Evolutionary conservation across 2,329 filamentous ascomycete species (phyloP), one percentile per base, ranked within the genome.

Genomic region (Phaeosphaeriaceae sp.): DNA sequence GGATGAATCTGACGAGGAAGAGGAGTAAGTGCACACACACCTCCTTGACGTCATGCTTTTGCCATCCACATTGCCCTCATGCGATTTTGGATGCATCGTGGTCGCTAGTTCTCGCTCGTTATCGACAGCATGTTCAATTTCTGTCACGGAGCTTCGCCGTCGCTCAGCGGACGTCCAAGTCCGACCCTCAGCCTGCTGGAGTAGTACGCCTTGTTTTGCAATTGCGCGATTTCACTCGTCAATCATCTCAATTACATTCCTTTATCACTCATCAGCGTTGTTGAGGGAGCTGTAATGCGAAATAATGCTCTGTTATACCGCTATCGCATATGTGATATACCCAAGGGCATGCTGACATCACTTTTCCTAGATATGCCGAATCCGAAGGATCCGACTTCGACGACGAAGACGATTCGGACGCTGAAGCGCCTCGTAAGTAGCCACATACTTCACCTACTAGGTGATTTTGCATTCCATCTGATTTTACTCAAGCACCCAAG

Each of bases 1-100:
- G 48, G 72, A 74, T 43, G 75, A 75, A 50, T 72, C 71, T 45
- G 74, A 76, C 50, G 68, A 72, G 52, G 75, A 77, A 71, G 75
- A 74, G 69, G 75, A 74, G 72, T 74, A 64, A 73, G 72, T 73
- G 53, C 50, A 33, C 55, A n/a, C 23, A 26, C 7, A 39, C 50
- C 52, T 58, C 52, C 59, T 71, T 74, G 71, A 73, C 70, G 71
- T 74, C 70, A 72, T 71, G 54, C 54, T 48, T 47, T 61, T 48
- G 11, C 46, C 45, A 56, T 36, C 42, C 36, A 43, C 37, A 51
- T 67, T 56, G 64, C 65, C 45, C 45, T 52, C 46, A 18, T 52
- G 48, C 54, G 42, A 34, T 60, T 62, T 46, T 34, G 44, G 30
- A 6, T 54, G 49, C 52, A 58, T 67, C 42, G 15, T 43, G 46